Base-by-base conservation (phyloP, 345 rosid species). In the Gossypium ekmanianum region DNA sequence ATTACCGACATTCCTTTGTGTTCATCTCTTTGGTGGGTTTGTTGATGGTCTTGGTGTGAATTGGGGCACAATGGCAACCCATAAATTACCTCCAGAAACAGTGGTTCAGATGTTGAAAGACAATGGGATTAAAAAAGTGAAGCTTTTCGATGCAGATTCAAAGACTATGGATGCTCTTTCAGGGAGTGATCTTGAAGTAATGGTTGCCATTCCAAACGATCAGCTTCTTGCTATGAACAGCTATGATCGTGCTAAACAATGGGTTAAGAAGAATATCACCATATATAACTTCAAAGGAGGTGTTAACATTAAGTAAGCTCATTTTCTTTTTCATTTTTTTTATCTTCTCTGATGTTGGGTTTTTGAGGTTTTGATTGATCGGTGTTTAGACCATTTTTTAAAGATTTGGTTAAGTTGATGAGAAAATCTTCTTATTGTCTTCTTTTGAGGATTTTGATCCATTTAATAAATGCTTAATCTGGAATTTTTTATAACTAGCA, bases 161-260 rank as follows among this genome's bases (percentile, higher is more conserved):
- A 76, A 13, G 58, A 88, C 97, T 50, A 85, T 94, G 90, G 68
- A 27, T 64, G 91, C 97, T 41, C 98, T 94, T 58, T 82, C 92
- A 11, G 97, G 94, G 6, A 54, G 86, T 45, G 86, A 77, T n/a
- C 79, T 94, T 39, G 95, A 94, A 81, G 97, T 94, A 45, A 92
- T 94, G 98, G 94, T 92, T 11, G 98, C 94, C 8, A 92, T 92
- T 70, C 98, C 98, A 2, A 94, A 94, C 64, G 93, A 92, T 74
- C 92, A 88, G 79, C 94, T 94, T 63, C 75, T 73, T 24, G 79
- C 73, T 64, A 88, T 94, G 92, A 87, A 68, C 73, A 82, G 44
- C 76, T 88, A 85, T 61, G 72, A 63, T 56, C 83, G 80, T 72
- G 97, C 97, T 65, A 81, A 87, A 79, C 67, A 83, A 27, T 94